Base-by-base conservation (phyloP, 1,139 yeast genomes). In the Lodderomyces parapsilosis region DNA sequence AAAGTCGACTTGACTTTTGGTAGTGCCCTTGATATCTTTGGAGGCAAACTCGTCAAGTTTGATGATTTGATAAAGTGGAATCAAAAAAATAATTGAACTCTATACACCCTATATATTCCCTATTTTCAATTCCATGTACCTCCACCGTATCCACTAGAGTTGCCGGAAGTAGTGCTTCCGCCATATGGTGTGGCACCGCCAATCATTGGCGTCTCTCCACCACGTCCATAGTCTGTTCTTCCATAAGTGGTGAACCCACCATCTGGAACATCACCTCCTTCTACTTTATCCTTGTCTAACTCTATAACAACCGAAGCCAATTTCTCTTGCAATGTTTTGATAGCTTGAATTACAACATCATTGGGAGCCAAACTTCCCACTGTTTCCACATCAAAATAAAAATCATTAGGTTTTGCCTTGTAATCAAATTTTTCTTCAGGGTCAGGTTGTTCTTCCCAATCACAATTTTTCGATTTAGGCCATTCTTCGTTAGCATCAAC, bases 381-480 rank as follows among this genome's bases (percentile, higher is more conserved):
- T 0, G 98, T 87, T 64, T 93, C 99, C 14, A 94, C 87, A 55
- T 88, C 93, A 56, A 91, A 68, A 63, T 93, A 93, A 57, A 83
- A 93, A 49, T 81, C 82, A 39, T 78, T 71, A 1, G 99, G 96
- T 56, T 77, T 80, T 8, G 97, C 96, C 39, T 71, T 77, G 61
- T 84, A 90, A 62, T 94, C 97, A 59, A 91, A 91, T 8, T 79
- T 78, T 40, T 90, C 96, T 46, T 85, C 94, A 19, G 91, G 90
- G 56, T 82, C 83, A 22, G 97, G 96, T 13, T 93, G 89, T 62
- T 93, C 99, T 69, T 93, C 99, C 85, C 94, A 93, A 55, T 88
- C 96, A 53, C 95, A 81, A 66, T 94, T 93, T 51, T 80, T 80
- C 39, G 90, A 80, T 53, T 76, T 79, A 35, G 97, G 97, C 99